These are phyloP conservation scores for Shiraia sp. DNA, from an alignment of 2,329 filamentous ascomycete species.

Conservation along the genomic window DNA sequence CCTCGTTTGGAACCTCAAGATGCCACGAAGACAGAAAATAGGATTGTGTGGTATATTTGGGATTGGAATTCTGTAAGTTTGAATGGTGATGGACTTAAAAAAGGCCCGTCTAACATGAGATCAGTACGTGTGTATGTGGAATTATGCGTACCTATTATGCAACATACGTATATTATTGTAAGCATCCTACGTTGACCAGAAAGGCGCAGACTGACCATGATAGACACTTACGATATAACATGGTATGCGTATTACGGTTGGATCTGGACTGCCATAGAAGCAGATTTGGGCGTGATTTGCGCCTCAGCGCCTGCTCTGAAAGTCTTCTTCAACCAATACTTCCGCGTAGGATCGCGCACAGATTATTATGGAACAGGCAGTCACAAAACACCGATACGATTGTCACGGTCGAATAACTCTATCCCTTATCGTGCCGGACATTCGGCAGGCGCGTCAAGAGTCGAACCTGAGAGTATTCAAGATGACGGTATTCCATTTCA, in stretches of 20 bases:
- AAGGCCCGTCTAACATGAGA: neutral
- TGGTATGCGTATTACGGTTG: conserved; percentile 46
- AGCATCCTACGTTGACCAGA: neutral
- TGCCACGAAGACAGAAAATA: conserved; percentile 49
- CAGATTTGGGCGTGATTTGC: conserved; percentile 48
- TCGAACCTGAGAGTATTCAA: conserved; percentile 5
- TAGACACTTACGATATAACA: conserved; percentile 46
- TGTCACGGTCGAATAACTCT: conserved; percentile 3
- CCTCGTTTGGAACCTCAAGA: conserved; percentile 50
- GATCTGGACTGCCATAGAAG: conserved; percentile 48
- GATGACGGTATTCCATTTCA: conserved; percentile 20
- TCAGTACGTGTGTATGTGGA: conserved; percentile 39
- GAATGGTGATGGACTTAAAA: neutral
- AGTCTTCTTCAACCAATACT: conserved; percentile 49
- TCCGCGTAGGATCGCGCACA: conserved; percentile 22
- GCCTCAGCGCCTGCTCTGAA: conserved; percentile 50
- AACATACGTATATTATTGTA: conserved; percentile 33
- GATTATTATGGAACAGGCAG: conserved; percentile 11
- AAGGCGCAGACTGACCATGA: neutral
- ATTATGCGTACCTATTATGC: conserved; percentile 46
- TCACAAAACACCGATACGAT: conserved; percentile 3
- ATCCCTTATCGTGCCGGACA: neutral
- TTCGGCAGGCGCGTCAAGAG: conserved; percentile 10
- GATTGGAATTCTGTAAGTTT: conserved; percentile 47
- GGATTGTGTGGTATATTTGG: conserved; percentile 51